Evolutionary conservation across 495 filamentous ascomycete genomes (phyloP), one percentile per base, ranked within the genome.

Genomic region (Jackrogersella minutella): DNA sequence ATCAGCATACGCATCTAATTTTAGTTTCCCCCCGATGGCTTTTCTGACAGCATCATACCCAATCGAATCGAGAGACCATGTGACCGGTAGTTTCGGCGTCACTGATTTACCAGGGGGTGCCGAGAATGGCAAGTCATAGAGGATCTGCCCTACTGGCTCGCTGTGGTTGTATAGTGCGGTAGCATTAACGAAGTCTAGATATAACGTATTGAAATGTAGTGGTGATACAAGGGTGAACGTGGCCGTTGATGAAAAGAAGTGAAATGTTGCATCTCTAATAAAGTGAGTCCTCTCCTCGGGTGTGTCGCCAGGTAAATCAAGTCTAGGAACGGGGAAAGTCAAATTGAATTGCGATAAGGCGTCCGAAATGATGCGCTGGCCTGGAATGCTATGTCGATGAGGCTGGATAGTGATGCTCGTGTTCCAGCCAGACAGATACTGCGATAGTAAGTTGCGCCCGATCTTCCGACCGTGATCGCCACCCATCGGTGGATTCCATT

Each of bases 351-450:
- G 76, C 2, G 90, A 90, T 8, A 99, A 83, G 8, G 90, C 88
- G 64, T 83, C 75, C 47, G 93, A 92, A 3, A 97, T 80, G 0
- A 76, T 62, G 1, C 92, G 95, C 44, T 92, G 83, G 3, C 84
- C 75, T 2, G 95, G 95, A 53, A 99, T 87, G 33, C 85, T 90
- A 21, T 80, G 80, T 13, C 82, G 68, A 73, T 97, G 89, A 0
- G 86, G 84, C 66, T 84, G 82, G 2, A 99, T 71, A 0, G 86
- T 90, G 19, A 98, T 75, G 24, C 85, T 91, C 3, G 89, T 93
- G 77, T 97, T 97, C 69, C 79, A 86, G 2, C 95, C 93, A 17
- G 93, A 97, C 19, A 97, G 78, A 70, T 96, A 97, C 69, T 91
- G 85, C 1, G 93, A 94, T 11, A 97, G 71, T 5, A 97, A 74